Evolutionary conservation across 495 filamentous ascomycete species (phyloP).

Genomic region (Penicillium silybi): DNA sequence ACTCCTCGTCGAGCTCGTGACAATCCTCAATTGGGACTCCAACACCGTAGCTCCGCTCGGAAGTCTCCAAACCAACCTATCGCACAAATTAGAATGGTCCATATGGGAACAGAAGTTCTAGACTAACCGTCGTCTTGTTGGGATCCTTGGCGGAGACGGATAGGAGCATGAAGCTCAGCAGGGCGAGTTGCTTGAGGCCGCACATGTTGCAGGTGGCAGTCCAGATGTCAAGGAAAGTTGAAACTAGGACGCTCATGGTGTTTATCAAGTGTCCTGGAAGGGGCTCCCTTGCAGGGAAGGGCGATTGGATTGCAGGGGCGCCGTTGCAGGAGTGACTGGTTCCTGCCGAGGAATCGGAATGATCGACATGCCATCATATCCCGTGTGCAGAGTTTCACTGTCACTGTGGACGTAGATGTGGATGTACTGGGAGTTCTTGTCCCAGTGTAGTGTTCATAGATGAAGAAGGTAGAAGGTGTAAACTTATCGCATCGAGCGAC

Average conservation of each 20-base stretch:
- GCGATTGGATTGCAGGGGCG: slow-evolving; percentile 2
- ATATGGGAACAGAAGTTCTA: not conserved
- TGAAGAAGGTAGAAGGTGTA: not conserved
- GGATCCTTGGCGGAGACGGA: slow-evolving; percentile 16
- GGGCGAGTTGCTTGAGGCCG: slow-evolving; percentile 19
- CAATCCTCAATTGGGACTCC: slow-evolving; percentile 23
- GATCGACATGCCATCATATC: not conserved
- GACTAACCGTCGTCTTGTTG: slow-evolving; percentile 14
- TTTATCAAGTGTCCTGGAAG: not conserved
- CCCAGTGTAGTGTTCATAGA: not conserved
- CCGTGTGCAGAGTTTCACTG: not conserved
- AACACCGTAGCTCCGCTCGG: slow-evolving; percentile 15
- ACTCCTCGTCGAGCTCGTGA: slow-evolving; percentile 24
- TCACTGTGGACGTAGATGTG: not conserved
- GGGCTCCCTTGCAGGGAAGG: slow-evolving; percentile 9
- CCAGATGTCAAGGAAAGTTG: not conserved
- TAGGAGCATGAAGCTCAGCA: slow-evolving; percentile 24
- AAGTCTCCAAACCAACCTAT: slow-evolving; percentile 26
- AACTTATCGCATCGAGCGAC: not conserved
- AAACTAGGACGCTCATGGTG: not conserved
- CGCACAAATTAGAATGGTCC: not conserved
- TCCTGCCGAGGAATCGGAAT: slow-evolving; percentile 1
- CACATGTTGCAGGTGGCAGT: slow-evolving; percentile 16
- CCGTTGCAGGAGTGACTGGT: not conserved
- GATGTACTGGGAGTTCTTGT: not conserved